phyloP scores from a whole-genome alignment of 169 alveolate species.

The Plasmodium sp. region DNA sequence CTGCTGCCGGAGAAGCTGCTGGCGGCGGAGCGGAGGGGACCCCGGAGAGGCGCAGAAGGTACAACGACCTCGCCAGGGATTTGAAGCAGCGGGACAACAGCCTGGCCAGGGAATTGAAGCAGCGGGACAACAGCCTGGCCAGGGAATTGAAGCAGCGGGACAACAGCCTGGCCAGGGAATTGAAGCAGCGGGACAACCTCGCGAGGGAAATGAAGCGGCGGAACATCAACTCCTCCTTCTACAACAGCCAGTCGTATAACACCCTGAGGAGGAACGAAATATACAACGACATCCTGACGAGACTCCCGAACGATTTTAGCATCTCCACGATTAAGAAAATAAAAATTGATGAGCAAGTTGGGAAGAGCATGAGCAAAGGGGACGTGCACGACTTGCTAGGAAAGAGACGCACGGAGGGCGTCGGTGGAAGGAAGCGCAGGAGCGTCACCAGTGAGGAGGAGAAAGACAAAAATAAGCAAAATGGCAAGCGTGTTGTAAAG shows the following conservation, averaged over 20 bases:
- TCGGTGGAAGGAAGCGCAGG: neutral
- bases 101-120: no score
- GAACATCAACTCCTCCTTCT: neutral
- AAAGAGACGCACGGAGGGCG: neutral
- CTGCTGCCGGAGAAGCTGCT: neutral
- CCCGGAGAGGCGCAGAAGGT: neutral
- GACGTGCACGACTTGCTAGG: neutral
- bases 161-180: no score
- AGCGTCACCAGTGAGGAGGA: neutral
- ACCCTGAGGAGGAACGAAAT: slow-evolving; percentile 20
- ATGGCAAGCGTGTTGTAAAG: neutral
- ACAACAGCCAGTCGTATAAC: neutral
- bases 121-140: no score
- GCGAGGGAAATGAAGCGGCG: neutral
- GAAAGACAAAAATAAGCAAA: neutral
- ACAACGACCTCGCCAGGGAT: no score
- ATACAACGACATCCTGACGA: slow-evolving; percentile 24
- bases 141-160: no score
- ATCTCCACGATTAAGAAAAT: slow-evolving; percentile 12
- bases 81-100: no score
- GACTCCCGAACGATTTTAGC: slow-evolving; percentile 18
- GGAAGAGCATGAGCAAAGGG: neutral
- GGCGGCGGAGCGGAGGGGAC: neutral
- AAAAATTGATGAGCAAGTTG: neutral
- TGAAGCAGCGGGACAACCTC: neutral